Percentiles rank a stretch among this genome's conserved stretches.
Conservation (phyloP, 164 flowering plant genomes). For the Hamamelis virginiana region DNA sequence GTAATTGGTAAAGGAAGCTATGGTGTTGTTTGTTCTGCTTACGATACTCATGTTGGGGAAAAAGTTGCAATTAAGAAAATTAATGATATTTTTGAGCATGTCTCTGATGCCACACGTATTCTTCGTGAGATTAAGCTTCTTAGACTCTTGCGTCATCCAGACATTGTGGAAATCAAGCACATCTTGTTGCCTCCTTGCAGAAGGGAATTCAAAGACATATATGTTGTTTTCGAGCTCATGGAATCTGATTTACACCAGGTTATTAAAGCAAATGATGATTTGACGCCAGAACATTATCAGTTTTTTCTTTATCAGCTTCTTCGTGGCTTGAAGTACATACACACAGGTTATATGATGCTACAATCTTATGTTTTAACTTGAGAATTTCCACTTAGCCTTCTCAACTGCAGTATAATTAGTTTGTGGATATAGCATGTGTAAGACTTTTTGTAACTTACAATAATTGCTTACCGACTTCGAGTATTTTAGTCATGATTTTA, state of each 20-base stretch:
- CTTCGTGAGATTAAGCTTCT: constrained; percentile 97
- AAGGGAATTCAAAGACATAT: constrained; percentile 94
- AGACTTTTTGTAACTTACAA: background rate
- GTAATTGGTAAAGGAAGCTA: constrained; percentile 99
- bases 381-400: background rate
- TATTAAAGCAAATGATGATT: constrained; percentile 95
- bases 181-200: constrained; percentile 93
- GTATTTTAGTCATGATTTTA: constrained; percentile 8
- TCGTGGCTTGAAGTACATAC: constrained; percentile 89
- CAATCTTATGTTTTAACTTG: background rate
- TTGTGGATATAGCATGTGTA: background rate
- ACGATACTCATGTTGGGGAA: constrained; percentile 83
- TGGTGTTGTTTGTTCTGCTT: constrained; percentile 94
- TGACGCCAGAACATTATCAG: constrained; percentile 95
- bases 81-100: constrained; percentile 96
- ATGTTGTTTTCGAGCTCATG: constrained; percentile 97
- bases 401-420: background rate
- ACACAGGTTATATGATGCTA: constrained; percentile 58
- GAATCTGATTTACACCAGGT: constrained; percentile 97
- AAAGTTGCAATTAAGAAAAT: constrained; percentile 97
- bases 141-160: constrained; percentile 88
- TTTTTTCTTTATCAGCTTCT: constrained; percentile 97
- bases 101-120: constrained; percentile 94
- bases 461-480: background rate
- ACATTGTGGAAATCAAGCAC: constrained; percentile 96